These are phyloP conservation scores for Cornus controversa DNA, from an alignment of 148 eudicot species.

Conservation along the genomic window DNA sequence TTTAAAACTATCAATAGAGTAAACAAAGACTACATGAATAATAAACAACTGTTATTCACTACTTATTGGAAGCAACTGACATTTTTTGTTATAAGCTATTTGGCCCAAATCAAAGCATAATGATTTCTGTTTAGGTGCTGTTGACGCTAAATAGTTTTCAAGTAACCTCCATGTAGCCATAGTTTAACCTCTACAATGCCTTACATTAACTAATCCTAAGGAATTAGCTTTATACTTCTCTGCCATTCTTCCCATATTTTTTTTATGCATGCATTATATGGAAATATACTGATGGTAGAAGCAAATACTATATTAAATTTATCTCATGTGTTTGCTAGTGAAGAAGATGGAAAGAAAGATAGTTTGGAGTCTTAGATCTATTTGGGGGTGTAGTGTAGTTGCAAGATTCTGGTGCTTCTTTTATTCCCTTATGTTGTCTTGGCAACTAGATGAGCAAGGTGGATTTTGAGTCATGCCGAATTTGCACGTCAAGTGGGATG, in stretches of 20 bases:
- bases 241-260: no score
- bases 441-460: neutral
- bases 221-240: no score
- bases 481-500: neutral
- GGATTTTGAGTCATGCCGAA: neutral
- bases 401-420: neutral
- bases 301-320: neutral
- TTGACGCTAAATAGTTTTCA: no score
- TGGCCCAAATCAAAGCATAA: neutral
- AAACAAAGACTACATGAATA: no score
- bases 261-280: neutral
- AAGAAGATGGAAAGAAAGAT: neutral
- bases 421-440: neutral
- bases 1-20: neutral
- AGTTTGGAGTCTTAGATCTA: no score
- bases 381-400: neutral
- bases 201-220: no score
- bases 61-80: no score
- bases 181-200: no score
- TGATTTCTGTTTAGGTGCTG: neutral
- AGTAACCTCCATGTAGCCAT: no score
- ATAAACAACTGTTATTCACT: no score
- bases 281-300: no score
- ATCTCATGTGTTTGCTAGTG: neutral
- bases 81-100: neutral